These are phyloP conservation scores for Berkeleyomyces rouxiae DNA, from an alignment of 2,329 filamentous ascomycete species.

Conservation along the genomic window DNA sequence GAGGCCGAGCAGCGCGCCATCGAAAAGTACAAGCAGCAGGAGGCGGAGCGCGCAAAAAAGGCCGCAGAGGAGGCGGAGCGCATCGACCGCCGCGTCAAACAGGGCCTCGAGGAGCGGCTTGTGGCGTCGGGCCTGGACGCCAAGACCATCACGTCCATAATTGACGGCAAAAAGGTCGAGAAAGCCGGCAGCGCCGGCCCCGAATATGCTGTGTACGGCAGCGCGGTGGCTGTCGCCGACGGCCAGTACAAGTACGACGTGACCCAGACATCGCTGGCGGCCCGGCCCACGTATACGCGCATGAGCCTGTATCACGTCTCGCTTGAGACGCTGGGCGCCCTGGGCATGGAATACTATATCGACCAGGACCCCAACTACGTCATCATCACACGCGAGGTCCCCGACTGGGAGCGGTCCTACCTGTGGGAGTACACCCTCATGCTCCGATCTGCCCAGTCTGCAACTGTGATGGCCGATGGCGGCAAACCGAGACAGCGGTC, in stretches of 20 bases:
- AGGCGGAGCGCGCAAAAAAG: constrained; percentile 30
- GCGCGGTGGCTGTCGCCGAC: background rate
- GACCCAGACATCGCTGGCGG: background rate
- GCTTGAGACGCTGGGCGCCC: constrained; percentile 40
- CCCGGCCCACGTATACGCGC: constrained; percentile 42
- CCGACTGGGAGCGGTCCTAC: constrained; percentile 52
- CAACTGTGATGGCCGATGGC: constrained; percentile 25
- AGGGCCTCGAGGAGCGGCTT: constrained; percentile 39
- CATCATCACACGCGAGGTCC: constrained; percentile 57
- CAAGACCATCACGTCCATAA: constrained; percentile 39
- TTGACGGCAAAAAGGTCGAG: constrained; percentile 35
- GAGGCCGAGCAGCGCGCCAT: constrained; percentile 34
- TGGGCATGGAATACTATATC: constrained; percentile 39
- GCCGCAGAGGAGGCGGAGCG: constrained; percentile 32
- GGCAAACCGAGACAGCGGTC: constrained; percentile 17
- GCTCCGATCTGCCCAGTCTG: constrained; percentile 37
- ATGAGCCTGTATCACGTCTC: constrained; percentile 46
- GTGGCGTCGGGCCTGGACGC: constrained; percentile 42
- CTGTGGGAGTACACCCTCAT: constrained; percentile 55
- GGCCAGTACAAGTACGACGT: background rate
- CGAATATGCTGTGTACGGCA: background rate
- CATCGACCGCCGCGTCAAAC: constrained; percentile 37
- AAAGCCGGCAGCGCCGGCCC: background rate
- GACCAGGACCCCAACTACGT: constrained; percentile 53
- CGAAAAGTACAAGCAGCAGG: constrained; percentile 33